A percentile compares a stretch with the other conserved stretches of the same genome.
Evolutionary conservation across 768 basidiomycete species (phyloP).

Genomic region (Trametes cubensis): DNA sequence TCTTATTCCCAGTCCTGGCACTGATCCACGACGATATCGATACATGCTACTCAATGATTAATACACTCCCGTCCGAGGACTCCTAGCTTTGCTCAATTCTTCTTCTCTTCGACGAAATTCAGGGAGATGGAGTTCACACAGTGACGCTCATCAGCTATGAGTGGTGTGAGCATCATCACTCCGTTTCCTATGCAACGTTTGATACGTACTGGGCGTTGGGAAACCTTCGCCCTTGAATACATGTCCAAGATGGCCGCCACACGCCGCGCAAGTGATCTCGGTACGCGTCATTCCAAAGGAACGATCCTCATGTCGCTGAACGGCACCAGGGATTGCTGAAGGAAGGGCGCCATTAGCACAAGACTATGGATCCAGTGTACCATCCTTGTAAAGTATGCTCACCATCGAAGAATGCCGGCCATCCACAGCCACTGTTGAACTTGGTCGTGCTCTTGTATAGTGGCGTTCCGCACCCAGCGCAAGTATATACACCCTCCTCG

Average conservation of each 20-base stretch:
- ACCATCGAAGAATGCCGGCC: slow-evolving; percentile 99
- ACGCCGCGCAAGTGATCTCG: slow-evolving; percentile 89
- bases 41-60: neutral
- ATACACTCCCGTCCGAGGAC: neutral
- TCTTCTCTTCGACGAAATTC: slow-evolving; percentile 59
- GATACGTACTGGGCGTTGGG: slow-evolving; percentile 67
- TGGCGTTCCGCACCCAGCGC: slow-evolving; percentile 79
- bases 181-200: neutral
- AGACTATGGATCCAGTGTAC: neutral
- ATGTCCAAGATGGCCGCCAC: slow-evolving; percentile 93
- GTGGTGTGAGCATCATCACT: neutral
- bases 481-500: slow-evolving; percentile 70
- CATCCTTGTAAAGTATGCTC: slow-evolving; percentile 13
- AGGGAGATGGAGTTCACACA: slow-evolving; percentile 91
- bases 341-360: slow-evolving; percentile 2
- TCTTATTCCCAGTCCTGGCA: too few relatives aligned
- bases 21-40: neutral
- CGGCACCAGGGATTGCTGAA: slow-evolving; percentile 86
- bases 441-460: slow-evolving; percentile 90
- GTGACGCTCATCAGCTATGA: slow-evolving; percentile 79
- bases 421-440: slow-evolving; percentile 92
- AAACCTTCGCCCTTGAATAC: slow-evolving; percentile 94
- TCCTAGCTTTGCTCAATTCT: neutral
- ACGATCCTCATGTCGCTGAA: slow-evolving; percentile 73
- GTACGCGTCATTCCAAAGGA: slow-evolving; percentile 68